Percentiles rank a stretch among this genome's conserved stretches.
Conservation (phyloP, 163 green algal species). For the Trebouxiophyceae sp. region DNA sequence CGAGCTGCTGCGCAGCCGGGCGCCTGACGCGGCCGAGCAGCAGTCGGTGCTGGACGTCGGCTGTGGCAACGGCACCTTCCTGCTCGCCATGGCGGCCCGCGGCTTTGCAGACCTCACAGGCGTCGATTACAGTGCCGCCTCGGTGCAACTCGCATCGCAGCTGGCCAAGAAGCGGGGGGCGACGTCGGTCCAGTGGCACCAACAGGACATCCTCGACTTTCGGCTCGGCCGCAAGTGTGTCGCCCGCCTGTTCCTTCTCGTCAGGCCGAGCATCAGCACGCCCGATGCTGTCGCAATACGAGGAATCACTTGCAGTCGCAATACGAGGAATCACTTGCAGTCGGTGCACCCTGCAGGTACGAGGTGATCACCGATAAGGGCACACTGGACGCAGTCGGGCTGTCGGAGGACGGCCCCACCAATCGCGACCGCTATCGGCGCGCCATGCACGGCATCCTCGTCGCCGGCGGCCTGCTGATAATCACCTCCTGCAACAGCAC, state of each 20-base stretch:
- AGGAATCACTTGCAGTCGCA: neutral
- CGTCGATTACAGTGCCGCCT: slow-evolving; percentile 32
- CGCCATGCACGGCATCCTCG: slow-evolving; percentile 20
- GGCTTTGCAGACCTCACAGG: slow-evolving; percentile 33
- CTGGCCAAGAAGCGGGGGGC: slow-evolving; percentile 4
- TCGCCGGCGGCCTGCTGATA: slow-evolving; percentile 27
- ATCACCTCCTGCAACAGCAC: slow-evolving; percentile 55
- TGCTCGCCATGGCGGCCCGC: slow-evolving; percentile 18
- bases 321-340: neutral
- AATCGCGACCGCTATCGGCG: slow-evolving; percentile 17
- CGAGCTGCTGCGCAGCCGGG: neutral
- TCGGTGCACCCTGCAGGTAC: slow-evolving; percentile 8
- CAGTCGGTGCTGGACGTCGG: slow-evolving; percentile 29
- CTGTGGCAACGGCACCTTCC: slow-evolving; percentile 34
- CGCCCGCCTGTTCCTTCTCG: neutral
- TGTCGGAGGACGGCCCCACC: slow-evolving; percentile 11
- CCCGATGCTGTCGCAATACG: neutral
- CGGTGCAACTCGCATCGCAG: slow-evolving; percentile 17
- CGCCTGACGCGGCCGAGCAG: neutral
- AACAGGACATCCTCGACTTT: slow-evolving; percentile 13
- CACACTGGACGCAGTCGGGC: slow-evolving; percentile 39
- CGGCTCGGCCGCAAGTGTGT: neutral
- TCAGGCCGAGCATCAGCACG: neutral
- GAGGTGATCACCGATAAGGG: slow-evolving; percentile 46
- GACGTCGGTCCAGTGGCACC: slow-evolving; percentile 1